Evolutionary conservation across 345 rosid species (phyloP), one percentile per base, ranked within the genome.

Genomic region (Chamaenerion angustifolium): DNA sequence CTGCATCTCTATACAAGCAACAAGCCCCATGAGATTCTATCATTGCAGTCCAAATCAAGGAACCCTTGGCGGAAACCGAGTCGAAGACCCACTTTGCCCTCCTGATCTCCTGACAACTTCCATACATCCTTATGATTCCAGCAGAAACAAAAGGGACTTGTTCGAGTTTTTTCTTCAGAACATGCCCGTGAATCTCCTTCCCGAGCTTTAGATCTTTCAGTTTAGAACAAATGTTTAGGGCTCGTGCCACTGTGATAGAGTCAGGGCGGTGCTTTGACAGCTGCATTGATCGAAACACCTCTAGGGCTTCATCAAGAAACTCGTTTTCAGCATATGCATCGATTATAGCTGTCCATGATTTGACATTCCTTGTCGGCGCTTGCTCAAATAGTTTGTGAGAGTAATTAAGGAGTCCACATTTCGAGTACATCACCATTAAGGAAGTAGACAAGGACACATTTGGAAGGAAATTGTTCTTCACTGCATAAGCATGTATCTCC

Each of bases 391-490:
- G 41, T 55, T 64, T 83, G 5, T 53, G 9, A 52, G 88, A 62
- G 61, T 81, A 81, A 45, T 70, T 67, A 16, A 79, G 46, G 21
- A 79, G 64, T 17, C 76, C 68, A 5, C 95, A 83, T 37, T 78
- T 83, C 0, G 94, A 78, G 75, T 90, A 90, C 95, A 90, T 70
- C 63, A 74, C 78, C 67, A 90, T 76, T 68, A 86, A 68, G 45
- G 90, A 90, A 43, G 92, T 83, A 37, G 60, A 51, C 45, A 90
- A 35, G 0, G 95, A 86, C 16, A 83, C 79, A 57, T 86, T 90
- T 10, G 94, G 84, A 48, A 81, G 66, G 68, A 83, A 83, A 51
- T 57, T 68, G 43, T 69, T 81, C 76, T 83, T 90, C 2, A 80
- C 56, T 40, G 98, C 84, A 60, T 74, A 86, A 43, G 86, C 88